Evolutionary conservation across 805 yeast species (phyloP).

Genomic region (Lachancea quebecensis): DNA sequence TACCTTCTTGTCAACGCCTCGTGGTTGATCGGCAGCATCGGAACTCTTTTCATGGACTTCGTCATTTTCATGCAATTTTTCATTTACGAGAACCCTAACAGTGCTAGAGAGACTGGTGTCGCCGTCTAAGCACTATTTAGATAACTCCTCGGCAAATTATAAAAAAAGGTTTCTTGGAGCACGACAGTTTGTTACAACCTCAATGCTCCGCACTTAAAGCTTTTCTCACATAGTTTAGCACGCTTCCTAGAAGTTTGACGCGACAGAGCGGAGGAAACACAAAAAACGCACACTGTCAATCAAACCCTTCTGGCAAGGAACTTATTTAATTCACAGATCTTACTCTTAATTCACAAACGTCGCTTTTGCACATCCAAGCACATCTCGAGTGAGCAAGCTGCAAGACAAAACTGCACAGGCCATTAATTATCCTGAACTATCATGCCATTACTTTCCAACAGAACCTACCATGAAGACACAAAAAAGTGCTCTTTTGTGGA

Average conservation of each 20-base stretch:
- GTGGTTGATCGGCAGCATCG: slow-evolving; percentile 89
- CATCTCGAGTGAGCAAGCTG: not conserved
- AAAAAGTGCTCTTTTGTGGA: not conserved
- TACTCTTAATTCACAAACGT: not conserved
- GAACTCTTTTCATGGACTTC: slow-evolving; percentile 79
- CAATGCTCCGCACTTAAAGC: too few relatives aligned
- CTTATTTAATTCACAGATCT: not conserved
- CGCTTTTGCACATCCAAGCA: not conserved
- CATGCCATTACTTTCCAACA: slow-evolving; percentile 6
- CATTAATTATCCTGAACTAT: not conserved
- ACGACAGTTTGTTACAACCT: too few relatives aligned
- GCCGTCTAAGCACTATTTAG: not conserved
- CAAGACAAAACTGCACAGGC: not conserved
- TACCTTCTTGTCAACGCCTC: slow-evolving; percentile 78
- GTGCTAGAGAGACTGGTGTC: not conserved
- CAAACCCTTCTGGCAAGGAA: not conserved
- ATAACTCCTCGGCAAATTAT: not conserved
- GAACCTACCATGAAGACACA: not conserved
- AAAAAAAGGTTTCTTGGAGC: too few relatives aligned
- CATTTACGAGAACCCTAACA: slow-evolving; percentile 41
- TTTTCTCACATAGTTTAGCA: too few relatives aligned
- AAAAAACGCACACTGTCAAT: not conserved
- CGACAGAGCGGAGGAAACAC: not conserved
- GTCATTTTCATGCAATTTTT: slow-evolving; percentile 82
- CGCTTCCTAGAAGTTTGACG: not conserved